Conservation (phyloP, 257 asterid species). For the Solanum chilense region DNA sequence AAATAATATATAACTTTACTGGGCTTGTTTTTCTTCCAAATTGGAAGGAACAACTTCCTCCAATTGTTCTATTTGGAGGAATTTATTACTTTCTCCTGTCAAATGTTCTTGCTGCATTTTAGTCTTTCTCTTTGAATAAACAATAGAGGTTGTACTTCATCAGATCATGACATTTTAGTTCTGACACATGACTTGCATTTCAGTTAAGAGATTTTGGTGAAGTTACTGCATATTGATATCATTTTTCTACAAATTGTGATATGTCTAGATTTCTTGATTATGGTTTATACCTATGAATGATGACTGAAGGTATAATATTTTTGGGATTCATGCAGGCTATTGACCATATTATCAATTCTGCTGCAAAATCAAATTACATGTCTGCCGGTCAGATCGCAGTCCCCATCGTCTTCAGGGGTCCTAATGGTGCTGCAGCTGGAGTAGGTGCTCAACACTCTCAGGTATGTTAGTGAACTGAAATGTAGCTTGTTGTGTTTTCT, state of each 20-base stretch:
- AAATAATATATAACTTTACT: background rate
- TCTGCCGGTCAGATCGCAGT: constrained; percentile 76
- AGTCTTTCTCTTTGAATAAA: background rate
- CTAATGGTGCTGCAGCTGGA: constrained; percentile 96
- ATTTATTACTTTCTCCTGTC: background rate
- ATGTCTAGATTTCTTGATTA: background rate
- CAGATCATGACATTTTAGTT: background rate
- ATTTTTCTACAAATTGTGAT: background rate
- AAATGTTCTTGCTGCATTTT: background rate
- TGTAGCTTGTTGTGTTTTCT: background rate
- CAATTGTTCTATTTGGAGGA: background rate
- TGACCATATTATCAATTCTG: constrained; percentile 87
- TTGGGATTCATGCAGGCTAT: constrained; percentile 44
- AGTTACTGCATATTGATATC: background rate
- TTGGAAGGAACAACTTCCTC: background rate
- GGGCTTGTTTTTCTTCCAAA: background rate
- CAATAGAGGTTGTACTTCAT: background rate
- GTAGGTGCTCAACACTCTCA: constrained; percentile 95
- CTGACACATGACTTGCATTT: background rate
- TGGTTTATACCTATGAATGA: background rate
- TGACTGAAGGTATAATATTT: background rate
- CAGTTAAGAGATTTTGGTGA: background rate
- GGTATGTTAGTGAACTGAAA: constrained; percentile 25
- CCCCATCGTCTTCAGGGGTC: constrained; percentile 87
- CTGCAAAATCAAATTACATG: constrained; percentile 88